Base-by-base conservation (phyloP, 257 asterid species). In the Galeopsis tetrahit region DNA sequence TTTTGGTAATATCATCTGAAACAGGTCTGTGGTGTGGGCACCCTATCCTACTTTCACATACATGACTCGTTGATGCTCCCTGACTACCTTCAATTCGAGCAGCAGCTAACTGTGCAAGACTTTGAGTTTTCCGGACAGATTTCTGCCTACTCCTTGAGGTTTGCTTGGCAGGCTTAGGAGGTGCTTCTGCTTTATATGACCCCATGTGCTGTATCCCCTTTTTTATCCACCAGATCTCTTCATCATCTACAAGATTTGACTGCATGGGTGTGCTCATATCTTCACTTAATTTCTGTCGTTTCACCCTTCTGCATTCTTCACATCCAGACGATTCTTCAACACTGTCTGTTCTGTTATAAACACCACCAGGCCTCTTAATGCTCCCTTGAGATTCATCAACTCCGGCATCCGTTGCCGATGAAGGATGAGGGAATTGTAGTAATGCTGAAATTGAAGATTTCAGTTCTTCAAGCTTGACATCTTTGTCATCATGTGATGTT, bases 51-150 rank as follows among this genome's bases (percentile, higher is more conserved):
- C 76, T 89, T 80, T 92, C 98, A 84, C 99, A 92, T 68, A 84
- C 83, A 86, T 95, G 97, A 78, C 99, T 95, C 1, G 97, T 85
- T 39, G 99, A 92, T 74, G 99, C 97, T 72, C 99, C 98, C 74
- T 90, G 98, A 76, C 99, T 95, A 78, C 97, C 88, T 81, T 92
- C 99, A 82, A 95, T 90, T 77, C 99, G 91, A 56, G 97, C 89
- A 77, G 96, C 89, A 69, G 97, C 97, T 77, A 95, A 82, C 61
- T 95, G 99, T 31, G 98, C 96, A 77, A 95, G 98, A 79, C 96
- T 92, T 64, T 87, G 97, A 53, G 96, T 95, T 86, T 95, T 95
- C 42, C 97, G 91, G 58, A 83, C 98, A 84, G 89, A 76, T 77
- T 95, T 95, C 80, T 86, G 96, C 87, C 99, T 82, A 71, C 92